Base-by-base conservation (phyloP, 2,329 filamentous ascomycete genomes). In the Venturia nashicola region DNA sequence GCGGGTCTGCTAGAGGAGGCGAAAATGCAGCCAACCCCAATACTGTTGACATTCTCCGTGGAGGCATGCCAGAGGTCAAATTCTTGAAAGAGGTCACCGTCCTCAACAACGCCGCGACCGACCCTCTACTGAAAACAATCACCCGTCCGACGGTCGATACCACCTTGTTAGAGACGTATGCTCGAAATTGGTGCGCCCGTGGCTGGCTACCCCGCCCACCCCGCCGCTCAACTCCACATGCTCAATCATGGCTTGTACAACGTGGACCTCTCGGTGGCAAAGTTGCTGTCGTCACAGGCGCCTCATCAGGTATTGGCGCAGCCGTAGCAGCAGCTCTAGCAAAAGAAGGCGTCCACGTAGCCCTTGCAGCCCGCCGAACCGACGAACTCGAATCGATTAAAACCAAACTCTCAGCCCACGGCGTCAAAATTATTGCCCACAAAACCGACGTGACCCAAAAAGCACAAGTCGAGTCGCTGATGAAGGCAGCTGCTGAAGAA, bases 151-250 rank as follows among this genome's bases (percentile, higher is more conserved):
- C 85, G 73, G 86, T 91, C 32, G 87, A 91, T 70, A 78, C 75
- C 20, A 79, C 83, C 16, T 77, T 93, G n/a, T 81, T 91, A 7
- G 86, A 89, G 72, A 92, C 86, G 0, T 93, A 93, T 71, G 83
- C 87, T 27, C 86, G 89, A 18, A 87, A 92, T 72, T 93, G 89
- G 80, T 92, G 87, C 71, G 87, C 88, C 20, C 79, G 89, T 72
- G 89, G 89, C 55, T 93, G 89, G 89, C 79, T 93, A 5, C 80
- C 84, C 6, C 79, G 77, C 2, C 80, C 86, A 20, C 88, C 89
- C 4, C 76, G 77, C 3, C 77, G 78, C 3, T 57, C 32, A 14
- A 57, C 32, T 36, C 51, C 32, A 36, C 32, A 34, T 11, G 36
- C 51, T 16, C 51, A 57, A 32, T 57, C 51, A 20, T 36, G 51